Percentiles rank a stretch among this genome's conserved stretches.
These are phyloP conservation scores for Ceratobasidium sp. DNA, from an alignment of 1,284 basidiomycete species.

Conservation along the genomic window DNA sequence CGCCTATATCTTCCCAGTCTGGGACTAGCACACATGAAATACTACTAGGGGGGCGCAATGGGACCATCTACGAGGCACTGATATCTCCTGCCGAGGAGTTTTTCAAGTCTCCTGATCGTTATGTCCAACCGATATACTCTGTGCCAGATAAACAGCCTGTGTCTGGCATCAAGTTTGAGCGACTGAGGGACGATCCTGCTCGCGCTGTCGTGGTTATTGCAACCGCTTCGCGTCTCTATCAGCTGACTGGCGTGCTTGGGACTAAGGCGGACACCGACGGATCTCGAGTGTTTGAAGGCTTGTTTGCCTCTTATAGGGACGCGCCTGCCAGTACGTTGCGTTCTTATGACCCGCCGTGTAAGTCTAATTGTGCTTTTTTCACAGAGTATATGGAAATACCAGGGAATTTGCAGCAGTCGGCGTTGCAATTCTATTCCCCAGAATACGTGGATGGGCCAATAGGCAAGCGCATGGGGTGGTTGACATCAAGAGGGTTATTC, in stretches of 20 bases:
- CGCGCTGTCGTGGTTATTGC: conserved; percentile 78
- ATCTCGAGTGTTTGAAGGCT: conserved; percentile 76
- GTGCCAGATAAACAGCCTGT: conserved; percentile 82
- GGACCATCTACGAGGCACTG: conserved; percentile 85
- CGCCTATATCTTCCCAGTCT: conserved; percentile 63
- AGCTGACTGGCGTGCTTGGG: conserved; percentile 77
- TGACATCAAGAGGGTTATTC: conserved; percentile 62
- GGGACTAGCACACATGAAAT: conserved; percentile 82
- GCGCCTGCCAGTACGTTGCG: conserved; percentile 76
- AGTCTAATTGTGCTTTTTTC: conserved; percentile 22
- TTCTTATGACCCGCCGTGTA: background rate
- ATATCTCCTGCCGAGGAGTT: conserved; percentile 90
- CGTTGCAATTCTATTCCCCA: conserved; percentile 78
- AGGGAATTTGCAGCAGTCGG: conserved; percentile 75
- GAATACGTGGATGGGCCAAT: conserved; percentile 72
- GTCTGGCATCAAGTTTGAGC: conserved; percentile 84
- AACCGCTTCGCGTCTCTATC: conserved; percentile 90
- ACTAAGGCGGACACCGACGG: conserved; percentile 76
- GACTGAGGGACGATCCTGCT: conserved; percentile 61
- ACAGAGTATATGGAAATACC: conserved; percentile 88
- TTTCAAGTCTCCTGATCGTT: conserved; percentile 88
- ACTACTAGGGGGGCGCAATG: conserved; percentile 87
- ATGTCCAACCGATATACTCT: conserved; percentile 81
- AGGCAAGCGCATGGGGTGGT: conserved; percentile 83
- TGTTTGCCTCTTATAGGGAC: conserved; percentile 81